phyloP scores from a whole-genome alignment of 1,284 basidiomycete genomes.

The Ganoderma multipileum region DNA sequence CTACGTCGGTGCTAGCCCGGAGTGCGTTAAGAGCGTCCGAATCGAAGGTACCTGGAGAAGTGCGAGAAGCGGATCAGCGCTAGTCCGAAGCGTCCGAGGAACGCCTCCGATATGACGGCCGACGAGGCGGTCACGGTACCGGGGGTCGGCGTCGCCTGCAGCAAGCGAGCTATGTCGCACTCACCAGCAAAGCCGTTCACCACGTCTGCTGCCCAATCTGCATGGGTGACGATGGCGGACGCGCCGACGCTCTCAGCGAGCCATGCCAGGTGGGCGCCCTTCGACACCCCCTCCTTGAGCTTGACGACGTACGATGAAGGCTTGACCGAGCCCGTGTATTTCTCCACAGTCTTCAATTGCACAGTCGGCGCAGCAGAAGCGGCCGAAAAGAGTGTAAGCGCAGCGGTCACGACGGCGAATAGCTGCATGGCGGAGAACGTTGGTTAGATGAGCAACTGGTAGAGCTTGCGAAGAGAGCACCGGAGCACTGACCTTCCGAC shows the following conservation, averaged over 20 bases:
- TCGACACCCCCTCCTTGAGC: constrained; percentile 58
- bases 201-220: constrained; percentile 43
- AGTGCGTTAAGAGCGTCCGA: constrained; percentile 15
- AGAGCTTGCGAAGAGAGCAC: constrained; percentile 17
- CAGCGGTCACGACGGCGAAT: constrained; percentile 35
- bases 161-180: neutral
- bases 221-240: constrained; percentile 42
- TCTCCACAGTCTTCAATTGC: constrained; percentile 45
- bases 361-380: constrained; percentile 37
- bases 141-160: neutral
- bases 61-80: neutral
- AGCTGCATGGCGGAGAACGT: constrained; percentile 35
- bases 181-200: constrained; percentile 70
- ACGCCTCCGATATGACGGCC: neutral
- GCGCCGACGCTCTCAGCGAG: constrained; percentile 45
- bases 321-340: constrained; percentile 38
- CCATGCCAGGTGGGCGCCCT: constrained; percentile 36
- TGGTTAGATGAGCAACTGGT: constrained; percentile 11
- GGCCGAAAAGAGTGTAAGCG: constrained; percentile 38
- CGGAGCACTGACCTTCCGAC: constrained; percentile 16
- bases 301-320: constrained; percentile 60
- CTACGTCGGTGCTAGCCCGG: constrained; percentile 17
- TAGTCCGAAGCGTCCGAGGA: neutral
- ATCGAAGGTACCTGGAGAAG: constrained; percentile 17
- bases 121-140: constrained; percentile 4